phyloP scores from a whole-genome alignment of 129 eudicot genomes.

The Lactuca sativa region DNA sequence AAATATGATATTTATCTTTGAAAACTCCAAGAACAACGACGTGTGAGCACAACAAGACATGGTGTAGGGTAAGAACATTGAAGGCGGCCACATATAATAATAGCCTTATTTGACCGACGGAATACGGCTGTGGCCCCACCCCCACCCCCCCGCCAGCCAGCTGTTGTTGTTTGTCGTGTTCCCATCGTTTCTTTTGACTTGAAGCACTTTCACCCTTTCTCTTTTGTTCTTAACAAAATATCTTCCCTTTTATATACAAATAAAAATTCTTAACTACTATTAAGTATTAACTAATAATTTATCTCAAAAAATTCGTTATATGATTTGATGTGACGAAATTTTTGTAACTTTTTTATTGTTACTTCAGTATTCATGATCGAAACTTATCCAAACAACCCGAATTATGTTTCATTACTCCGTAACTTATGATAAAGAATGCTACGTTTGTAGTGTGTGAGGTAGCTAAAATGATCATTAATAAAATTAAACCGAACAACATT shows the following conservation, averaged over 20 bases:
- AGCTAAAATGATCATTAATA: not conserved
- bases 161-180: conserved; percentile 12
- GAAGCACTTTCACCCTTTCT: not conserved
- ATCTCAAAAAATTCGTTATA: too few relatives aligned
- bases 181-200: conserved; percentile 10
- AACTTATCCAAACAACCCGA: not conserved
- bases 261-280: too few relatives aligned
- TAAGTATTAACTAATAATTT: too few relatives aligned
- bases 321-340: not conserved
- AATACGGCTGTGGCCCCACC: conserved; percentile 30
- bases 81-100: conserved; percentile 19
- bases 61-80: conserved; percentile 1
- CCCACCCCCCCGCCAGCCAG: not conserved
- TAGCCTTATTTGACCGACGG: conserved; percentile 6
- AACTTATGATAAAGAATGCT: not conserved
- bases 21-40: not conserved
- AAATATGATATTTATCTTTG: not conserved
- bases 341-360: not conserved
- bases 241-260: not conserved
- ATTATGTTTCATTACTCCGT: too few relatives aligned
- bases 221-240: not conserved
- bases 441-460: not conserved
- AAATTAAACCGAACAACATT: not conserved
- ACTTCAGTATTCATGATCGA: not conserved
- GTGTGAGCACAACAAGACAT: not conserved